Conservation (phyloP, 2,329 filamentous ascomycete species). For the Penicillium sp. region DNA sequence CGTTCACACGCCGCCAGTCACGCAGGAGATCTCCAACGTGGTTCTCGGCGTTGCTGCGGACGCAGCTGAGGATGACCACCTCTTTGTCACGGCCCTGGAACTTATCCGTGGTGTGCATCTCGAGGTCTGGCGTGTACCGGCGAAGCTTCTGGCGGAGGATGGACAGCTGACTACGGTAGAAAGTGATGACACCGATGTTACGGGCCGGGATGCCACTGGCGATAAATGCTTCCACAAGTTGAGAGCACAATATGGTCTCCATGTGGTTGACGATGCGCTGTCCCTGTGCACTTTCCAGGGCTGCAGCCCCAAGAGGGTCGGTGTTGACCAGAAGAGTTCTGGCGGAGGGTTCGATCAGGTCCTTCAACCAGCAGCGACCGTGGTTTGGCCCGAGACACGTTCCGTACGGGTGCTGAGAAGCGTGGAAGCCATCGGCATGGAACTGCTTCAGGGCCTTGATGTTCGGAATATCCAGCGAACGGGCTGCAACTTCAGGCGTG, state of each 20-base stretch:
- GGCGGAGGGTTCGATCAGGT: constrained; percentile 62
- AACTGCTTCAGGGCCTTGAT: constrained; percentile 56
- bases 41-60: constrained; percentile 75
- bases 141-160: constrained; percentile 70
- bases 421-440: constrained; percentile 43
- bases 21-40: constrained; percentile 85
- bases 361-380: constrained; percentile 67
- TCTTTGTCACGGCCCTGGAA: constrained; percentile 97
- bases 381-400: constrained; percentile 53
- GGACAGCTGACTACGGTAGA: constrained; percentile 88
- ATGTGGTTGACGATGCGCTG: constrained; percentile 81
- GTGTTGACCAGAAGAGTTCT: constrained; percentile 89
- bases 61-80: constrained; percentile 78
- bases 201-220: constrained; percentile 65
- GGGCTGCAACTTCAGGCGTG: constrained; percentile 65
- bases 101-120: constrained; percentile 95
- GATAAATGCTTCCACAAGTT: constrained; percentile 75
- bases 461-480: constrained; percentile 63
- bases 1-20: constrained; percentile 91
- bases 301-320: constrained; percentile 61
- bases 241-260: constrained; percentile 72
- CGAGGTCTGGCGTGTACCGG: constrained; percentile 57
- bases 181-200: constrained; percentile 91
- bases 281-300: constrained; percentile 63
- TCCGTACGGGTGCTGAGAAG: constrained; percentile 26